phyloP scores from a whole-genome alignment of 305 asterid genomes.

The Coffea humblotiana region DNA sequence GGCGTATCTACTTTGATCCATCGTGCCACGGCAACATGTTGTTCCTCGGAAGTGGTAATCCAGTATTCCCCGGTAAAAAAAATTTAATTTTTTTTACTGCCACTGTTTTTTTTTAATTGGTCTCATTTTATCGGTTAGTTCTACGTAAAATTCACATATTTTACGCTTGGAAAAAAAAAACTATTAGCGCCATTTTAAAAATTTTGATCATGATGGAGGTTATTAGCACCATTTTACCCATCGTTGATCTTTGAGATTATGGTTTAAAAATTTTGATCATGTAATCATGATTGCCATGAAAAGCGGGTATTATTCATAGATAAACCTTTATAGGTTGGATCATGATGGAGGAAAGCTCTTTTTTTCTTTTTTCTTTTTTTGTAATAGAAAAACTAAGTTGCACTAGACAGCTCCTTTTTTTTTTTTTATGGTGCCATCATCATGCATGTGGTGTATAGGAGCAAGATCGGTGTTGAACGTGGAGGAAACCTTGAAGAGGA shows the following conservation, averaged over 20 bases:
- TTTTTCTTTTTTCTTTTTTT: not conserved
- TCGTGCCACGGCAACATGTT: slow-evolving; percentile 68
- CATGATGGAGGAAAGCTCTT: not conserved
- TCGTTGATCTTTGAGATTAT: too few species aligned
- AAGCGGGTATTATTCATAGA: not conserved
- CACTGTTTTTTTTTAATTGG: not conserved
- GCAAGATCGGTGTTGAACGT: slow-evolving; percentile 58
- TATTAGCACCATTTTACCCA: too few species aligned
- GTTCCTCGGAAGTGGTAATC: slow-evolving; percentile 62
- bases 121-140: not conserved
- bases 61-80: slow-evolving; percentile 67
- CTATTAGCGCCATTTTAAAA: not conserved
- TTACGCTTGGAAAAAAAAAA: not conserved
- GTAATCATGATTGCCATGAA: slow-evolving; percentile 1
- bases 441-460: slow-evolving; percentile 33
- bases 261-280: too few species aligned
- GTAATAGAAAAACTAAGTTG: too few species aligned
- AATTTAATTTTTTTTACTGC: not conserved
- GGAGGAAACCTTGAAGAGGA: slow-evolving; percentile 70
- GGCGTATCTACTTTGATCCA: slow-evolving; percentile 69
- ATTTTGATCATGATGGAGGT: not conserved
- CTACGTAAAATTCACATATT: not conserved
- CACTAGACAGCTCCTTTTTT: too few species aligned
- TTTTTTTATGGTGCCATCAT: not conserved
- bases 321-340: not conserved